Evolutionary conservation across 768 basidiomycete species (phyloP), one percentile per base, ranked within the genome.

Genomic region (Podaxis carcinomalis): DNA sequence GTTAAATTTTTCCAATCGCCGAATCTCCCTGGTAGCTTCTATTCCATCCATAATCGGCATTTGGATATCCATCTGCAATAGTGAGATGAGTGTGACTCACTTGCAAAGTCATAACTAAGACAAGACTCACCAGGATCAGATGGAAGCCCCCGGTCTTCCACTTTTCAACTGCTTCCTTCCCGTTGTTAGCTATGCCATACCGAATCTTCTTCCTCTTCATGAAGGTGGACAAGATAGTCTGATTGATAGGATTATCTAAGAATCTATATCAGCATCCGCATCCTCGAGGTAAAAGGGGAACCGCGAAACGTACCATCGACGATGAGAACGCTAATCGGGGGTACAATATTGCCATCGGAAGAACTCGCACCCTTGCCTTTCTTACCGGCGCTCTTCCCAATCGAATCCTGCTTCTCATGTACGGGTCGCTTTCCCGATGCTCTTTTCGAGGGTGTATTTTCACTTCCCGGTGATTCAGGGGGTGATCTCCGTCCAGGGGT

Each of bases 21-120:
- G 83, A 61, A 99, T 99, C 72, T 95, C 92, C 68, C 94, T 95
- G 3, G 97, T 99, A 5, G 97, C 97, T 70, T 93, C 86, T 52
- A 98, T 97, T 36, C 97, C 97, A 73, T 96, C 93, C 92, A 97
- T 98, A 66, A 98, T 88, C 7, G 97, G 97, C 85, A 99, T 95
- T 75, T 98, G 96, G 57, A 99, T 98, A 77, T 99, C 97, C 97
- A 99, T 99, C 96, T 98, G 65, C 3, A 62, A 28, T 36, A 40
- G 40, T 55, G 51, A 65, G 51, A n/a, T 72, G 39, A 70, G 60
- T 23, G 63, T 36, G 37, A 59, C 40, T 11, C 14, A 51, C 28
- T 32, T 52, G 32, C 32, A 32, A 32, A 32, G 47, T n/a, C 46
- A 39, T 23, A 11, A 36, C n/a, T 5, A 32, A 16, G 60, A 51